Conservation (phyloP, 2,329 filamentous ascomycete genomes). For the Alternaria solani region DNA sequence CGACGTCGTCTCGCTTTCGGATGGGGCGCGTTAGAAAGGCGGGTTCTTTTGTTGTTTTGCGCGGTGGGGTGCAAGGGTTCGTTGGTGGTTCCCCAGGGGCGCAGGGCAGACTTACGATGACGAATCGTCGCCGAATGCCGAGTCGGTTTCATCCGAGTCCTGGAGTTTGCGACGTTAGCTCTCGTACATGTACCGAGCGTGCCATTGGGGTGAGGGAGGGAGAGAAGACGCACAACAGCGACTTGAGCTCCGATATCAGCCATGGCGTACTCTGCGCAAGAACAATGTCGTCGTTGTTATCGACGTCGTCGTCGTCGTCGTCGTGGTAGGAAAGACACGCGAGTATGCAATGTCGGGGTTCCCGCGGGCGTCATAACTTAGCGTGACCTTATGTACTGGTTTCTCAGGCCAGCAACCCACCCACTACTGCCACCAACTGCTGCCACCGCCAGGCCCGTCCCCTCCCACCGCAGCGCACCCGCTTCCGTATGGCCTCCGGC, state of each 20-base stretch:
- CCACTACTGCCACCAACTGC: too few relatives aligned
- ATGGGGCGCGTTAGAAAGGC: slow-evolving; percentile 7
- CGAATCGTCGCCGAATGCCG: slow-evolving; percentile 29
- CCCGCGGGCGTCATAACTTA: background rate
- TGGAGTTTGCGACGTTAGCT: slow-evolving; percentile 10
- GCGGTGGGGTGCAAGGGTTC: too few relatives aligned
- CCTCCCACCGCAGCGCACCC: background rate
- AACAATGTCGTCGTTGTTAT: background rate
- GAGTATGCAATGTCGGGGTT: background rate
- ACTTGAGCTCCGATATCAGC: slow-evolving; percentile 28
- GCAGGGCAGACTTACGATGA: slow-evolving; percentile 20
- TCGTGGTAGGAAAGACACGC: background rate
- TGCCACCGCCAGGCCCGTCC: too few relatives aligned
- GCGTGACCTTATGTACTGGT: background rate
- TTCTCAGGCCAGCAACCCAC: background rate
- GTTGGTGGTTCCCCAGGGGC: too few relatives aligned
- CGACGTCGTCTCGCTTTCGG: slow-evolving; percentile 31
- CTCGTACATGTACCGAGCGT: background rate
- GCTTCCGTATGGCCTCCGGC: background rate
- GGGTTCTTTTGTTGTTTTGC: background rate
- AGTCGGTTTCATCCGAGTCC: slow-evolving; percentile 30
- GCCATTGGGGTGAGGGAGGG: too few relatives aligned
- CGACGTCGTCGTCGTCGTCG: background rate
- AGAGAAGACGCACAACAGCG: slow-evolving; percentile 18
- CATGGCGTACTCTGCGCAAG: slow-evolving; percentile 13